These are phyloP conservation scores for Andrographis paniculata DNA, from an alignment of 305 asterid species.

Conservation along the genomic window DNA sequence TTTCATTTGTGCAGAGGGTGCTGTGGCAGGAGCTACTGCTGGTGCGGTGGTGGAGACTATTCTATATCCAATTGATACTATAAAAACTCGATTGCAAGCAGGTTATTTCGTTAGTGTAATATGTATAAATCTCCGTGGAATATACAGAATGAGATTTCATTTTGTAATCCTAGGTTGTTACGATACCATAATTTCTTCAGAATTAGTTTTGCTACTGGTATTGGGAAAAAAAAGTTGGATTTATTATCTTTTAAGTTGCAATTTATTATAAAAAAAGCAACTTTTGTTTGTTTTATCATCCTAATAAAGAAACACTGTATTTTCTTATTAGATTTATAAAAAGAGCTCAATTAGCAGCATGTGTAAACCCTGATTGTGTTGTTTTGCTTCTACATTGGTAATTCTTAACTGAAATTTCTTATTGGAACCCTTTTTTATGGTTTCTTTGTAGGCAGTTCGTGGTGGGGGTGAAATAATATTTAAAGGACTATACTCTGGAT, in stretches of 20 bases:
- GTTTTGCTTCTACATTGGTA: no score
- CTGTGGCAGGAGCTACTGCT: constrained; percentile 68
- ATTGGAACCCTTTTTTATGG: no score
- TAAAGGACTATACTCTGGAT: constrained; percentile 66
- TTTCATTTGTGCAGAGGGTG: constrained; percentile 41
- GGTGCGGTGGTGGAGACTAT: constrained; percentile 61
- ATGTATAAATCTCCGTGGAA: not conserved
- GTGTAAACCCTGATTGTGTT: no score
- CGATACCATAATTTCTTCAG: no score
- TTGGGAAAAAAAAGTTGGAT: no score
- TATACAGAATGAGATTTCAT: not conserved
- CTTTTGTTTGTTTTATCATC: not conserved
- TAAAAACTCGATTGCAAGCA: constrained; percentile 69
- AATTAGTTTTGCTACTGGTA: no score
- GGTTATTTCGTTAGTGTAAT: constrained; percentile 23
- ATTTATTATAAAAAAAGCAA: not conserved
- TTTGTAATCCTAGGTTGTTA: constrained; percentile 1
- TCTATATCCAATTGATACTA: constrained; percentile 66
- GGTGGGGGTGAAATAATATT: constrained; percentile 53
- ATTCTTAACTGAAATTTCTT: no score
- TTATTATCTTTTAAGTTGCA: no score
- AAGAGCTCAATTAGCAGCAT: no score
- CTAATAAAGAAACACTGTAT: no score
- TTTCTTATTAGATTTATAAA: no score
- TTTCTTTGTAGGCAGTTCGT: constrained; percentile 36